Conservation (phyloP, 108 stramenopile species). For the Schizochytrium sp. region DNA sequence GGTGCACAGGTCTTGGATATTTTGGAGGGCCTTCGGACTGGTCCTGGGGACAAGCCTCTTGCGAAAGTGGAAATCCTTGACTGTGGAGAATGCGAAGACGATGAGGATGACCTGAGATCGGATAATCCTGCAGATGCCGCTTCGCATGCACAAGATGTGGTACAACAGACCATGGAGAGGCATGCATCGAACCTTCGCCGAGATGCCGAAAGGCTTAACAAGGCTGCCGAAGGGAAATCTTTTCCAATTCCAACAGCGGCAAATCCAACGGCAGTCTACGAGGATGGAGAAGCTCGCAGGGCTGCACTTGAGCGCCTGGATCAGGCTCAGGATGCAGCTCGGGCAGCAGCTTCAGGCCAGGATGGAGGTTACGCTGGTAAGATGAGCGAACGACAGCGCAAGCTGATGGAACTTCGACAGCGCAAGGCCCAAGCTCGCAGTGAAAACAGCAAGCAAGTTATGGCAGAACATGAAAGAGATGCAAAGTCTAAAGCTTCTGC, state of each 20-base stretch:
- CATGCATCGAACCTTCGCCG: not conserved
- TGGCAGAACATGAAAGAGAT: slow-evolving; percentile 43
- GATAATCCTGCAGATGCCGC: not conserved
- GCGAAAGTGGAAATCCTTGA: not conserved
- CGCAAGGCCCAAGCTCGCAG: slow-evolving; percentile 38
- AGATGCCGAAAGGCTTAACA: not conserved
- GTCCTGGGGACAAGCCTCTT: not conserved
- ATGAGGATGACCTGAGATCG: not conserved
- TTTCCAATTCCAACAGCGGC: slow-evolving; percentile 50
- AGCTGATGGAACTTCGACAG: slow-evolving; percentile 17
- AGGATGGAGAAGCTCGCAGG: not conserved
- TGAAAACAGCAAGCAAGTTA: not conserved
- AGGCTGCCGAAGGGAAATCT: not conserved
- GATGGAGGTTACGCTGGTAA: not conserved
- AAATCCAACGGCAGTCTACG: slow-evolving; percentile 25
- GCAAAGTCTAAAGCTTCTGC: not conserved
- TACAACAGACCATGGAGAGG: slow-evolving; percentile 24
- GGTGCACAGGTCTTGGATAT: slow-evolving; percentile 68
- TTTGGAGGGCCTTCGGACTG: slow-evolving; percentile 68
- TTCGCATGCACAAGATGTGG: not conserved
- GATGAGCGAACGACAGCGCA: slow-evolving; percentile 1
- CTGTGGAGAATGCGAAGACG: slow-evolving; percentile 49
- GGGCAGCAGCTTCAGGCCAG: not conserved
- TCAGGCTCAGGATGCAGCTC: not conserved
- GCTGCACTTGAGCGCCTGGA: not conserved